Evolutionary conservation across 2,329 filamentous ascomycete genomes (phyloP).

Genomic region (Paraconiothyrium sp.): DNA sequence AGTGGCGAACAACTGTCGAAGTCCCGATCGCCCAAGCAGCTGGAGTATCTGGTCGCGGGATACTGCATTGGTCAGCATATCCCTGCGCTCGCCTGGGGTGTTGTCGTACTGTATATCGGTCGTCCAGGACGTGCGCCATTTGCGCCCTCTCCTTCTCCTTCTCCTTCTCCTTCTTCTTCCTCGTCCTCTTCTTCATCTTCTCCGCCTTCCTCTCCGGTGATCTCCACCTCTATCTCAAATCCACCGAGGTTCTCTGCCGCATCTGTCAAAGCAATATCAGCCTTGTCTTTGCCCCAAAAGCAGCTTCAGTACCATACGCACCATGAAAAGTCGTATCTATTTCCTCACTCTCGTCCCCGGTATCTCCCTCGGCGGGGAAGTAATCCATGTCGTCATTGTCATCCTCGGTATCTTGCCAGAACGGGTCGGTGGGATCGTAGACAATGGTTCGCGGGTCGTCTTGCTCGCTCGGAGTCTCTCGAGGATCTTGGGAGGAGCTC

Average conservation of each 20-base stretch:
- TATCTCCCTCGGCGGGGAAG: slow-evolving; percentile 55
- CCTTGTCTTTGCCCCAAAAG: background rate
- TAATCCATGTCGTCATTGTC: slow-evolving; percentile 64
- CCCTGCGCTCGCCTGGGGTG: slow-evolving; percentile 9
- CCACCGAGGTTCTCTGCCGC: slow-evolving; percentile 54
- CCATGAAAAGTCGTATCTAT: slow-evolving; percentile 49
- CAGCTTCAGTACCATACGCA: slow-evolving; percentile 18
- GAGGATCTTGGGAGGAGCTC: slow-evolving; percentile 37
- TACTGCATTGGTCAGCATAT: slow-evolving; percentile 43
- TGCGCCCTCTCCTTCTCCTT: slow-evolving; percentile 30
- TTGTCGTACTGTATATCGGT: slow-evolving; percentile 27
- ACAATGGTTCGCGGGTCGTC: slow-evolving; percentile 37
- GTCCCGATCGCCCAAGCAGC: slow-evolving; percentile 62
- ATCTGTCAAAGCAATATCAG: slow-evolving; percentile 37
- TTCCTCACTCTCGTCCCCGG: slow-evolving; percentile 51
- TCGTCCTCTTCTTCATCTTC: slow-evolving; percentile 48
- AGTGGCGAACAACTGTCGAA: slow-evolving; percentile 61
- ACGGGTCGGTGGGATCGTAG: slow-evolving; percentile 45
- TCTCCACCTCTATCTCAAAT: slow-evolving; percentile 54
- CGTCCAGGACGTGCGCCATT: slow-evolving; percentile 33
- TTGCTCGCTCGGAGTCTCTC: slow-evolving; percentile 36
- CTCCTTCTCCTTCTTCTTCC: slow-evolving; percentile 46
- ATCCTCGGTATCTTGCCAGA: slow-evolving; percentile 47
- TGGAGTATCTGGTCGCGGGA: slow-evolving; percentile 63
- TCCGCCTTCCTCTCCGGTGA: slow-evolving; percentile 50